A percentile compares a stretch with the other conserved stretches of the same genome.
These are phyloP conservation scores for Saccharomycopsis sp. DNA, from an alignment of 805 yeast species.

Conservation along the genomic window DNA sequence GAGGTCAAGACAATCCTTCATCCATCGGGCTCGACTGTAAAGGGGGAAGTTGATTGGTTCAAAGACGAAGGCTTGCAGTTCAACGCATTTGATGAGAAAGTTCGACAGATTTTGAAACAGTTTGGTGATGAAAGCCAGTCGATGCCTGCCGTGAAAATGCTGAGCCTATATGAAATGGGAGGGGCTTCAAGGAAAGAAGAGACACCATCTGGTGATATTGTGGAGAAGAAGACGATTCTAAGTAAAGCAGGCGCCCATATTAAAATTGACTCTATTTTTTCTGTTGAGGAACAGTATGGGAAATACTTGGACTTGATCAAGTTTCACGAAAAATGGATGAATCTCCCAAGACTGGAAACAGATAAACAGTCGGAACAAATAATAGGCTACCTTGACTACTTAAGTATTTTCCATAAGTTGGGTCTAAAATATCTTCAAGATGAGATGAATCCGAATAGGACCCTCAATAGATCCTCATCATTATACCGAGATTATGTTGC, in stretches of 20 bases:
- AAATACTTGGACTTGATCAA: slow-evolving; percentile 47
- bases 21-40: background rate
- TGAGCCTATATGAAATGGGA: slow-evolving; percentile 7
- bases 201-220: slow-evolving; percentile 14
- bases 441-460: slow-evolving; percentile 21
- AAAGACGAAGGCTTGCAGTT: slow-evolving; percentile 27
- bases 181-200: slow-evolving; percentile 20
- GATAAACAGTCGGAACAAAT: slow-evolving; percentile 23
- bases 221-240: slow-evolving; percentile 26
- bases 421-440: slow-evolving; percentile 21
- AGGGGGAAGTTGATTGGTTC: background rate
- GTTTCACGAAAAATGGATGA: slow-evolving; percentile 46
- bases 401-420: slow-evolving; percentile 37
- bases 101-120: slow-evolving; percentile 27
- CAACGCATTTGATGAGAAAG: slow-evolving; percentile 31
- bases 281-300: slow-evolving; percentile 57
- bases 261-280: slow-evolving; percentile 41
- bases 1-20: slow-evolving; percentile 5
- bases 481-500: slow-evolving; percentile 39
- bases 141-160: background rate
- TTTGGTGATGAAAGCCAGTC: slow-evolving; percentile 18
- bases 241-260: slow-evolving; percentile 45
- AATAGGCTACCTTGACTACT: slow-evolving; percentile 41
- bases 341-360: slow-evolving; percentile 30
- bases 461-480: slow-evolving; percentile 25